A percentile compares a stretch with the other conserved stretches of the same genome.
phyloP scores from a whole-genome alignment of 1,139 yeast species.

The Lodderomyces orthopsilosis region DNA sequence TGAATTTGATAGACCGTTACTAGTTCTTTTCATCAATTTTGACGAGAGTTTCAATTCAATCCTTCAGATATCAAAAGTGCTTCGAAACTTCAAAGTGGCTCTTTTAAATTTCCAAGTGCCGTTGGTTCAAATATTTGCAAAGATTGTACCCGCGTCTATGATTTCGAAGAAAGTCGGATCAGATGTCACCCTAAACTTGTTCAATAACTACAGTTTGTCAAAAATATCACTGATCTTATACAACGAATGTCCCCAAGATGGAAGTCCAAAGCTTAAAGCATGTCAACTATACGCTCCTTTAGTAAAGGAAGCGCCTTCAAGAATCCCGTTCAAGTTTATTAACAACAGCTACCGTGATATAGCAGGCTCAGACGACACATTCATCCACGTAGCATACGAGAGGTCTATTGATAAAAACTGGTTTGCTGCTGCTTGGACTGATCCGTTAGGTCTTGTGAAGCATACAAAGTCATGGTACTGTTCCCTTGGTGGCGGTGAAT shows the following conservation, averaged over 20 bases:
- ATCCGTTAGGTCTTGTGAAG: conserved; percentile 69
- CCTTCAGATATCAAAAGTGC: conserved; percentile 46
- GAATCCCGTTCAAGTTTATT: conserved; percentile 52
- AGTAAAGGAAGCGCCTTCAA: conserved; percentile 45
- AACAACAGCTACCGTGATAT: conserved; percentile 23
- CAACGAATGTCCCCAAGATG: conserved; percentile 48
- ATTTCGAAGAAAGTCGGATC: conserved; percentile 36
- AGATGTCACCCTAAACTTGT: conserved; percentile 42
- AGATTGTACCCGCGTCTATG: conserved; percentile 55
- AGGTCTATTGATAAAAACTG: conserved; percentile 78
- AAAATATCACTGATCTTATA: conserved; percentile 61
- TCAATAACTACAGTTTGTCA: conserved; percentile 48
- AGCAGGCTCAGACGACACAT: conserved; percentile 59
- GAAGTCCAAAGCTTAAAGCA: conserved; percentile 13
- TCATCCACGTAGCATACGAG: conserved; percentile 82
- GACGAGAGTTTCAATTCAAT: conserved; percentile 44
- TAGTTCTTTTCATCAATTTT: conserved; percentile 47
- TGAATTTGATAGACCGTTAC: conserved; percentile 45
- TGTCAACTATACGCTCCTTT: conserved; percentile 37
- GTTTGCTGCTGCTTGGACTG: conserved; percentile 89
- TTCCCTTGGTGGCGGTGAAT: conserved; percentile 17
- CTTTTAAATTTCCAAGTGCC: conserved; percentile 41
- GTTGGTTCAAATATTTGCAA: conserved; percentile 48
- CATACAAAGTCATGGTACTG: conserved; percentile 68
- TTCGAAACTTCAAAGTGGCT: conserved; percentile 46